These are phyloP conservation scores for Cladosporium colombiae DNA, from an alignment of 2,329 filamentous ascomycete genomes.

Conservation along the genomic window DNA sequence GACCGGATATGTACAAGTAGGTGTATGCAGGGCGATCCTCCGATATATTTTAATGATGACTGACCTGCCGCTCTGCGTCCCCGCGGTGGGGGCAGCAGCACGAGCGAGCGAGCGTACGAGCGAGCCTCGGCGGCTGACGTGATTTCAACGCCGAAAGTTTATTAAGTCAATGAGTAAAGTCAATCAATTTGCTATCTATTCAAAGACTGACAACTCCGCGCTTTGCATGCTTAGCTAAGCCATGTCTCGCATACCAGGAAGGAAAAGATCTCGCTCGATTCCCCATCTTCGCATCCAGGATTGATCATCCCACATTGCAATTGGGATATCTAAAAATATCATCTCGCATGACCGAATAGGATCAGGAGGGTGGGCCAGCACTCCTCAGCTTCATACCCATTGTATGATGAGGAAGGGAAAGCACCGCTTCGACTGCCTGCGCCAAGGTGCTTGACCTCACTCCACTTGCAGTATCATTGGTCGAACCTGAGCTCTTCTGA, in stretches of 20 bases:
- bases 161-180: neutral
- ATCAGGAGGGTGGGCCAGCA: neutral
- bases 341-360: neutral
- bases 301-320: neutral
- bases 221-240: neutral
- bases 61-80: neutral
- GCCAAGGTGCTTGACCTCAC: neutral
- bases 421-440: neutral
- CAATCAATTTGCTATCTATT: slow-evolving; percentile 7
- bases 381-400: neutral
- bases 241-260: neutral
- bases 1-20: neutral
- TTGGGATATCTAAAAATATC: neutral
- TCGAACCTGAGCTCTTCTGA: neutral
- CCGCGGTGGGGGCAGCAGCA: neutral
- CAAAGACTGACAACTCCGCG: neutral
- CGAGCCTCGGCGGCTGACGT: slow-evolving; percentile 6
- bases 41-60: slow-evolving; percentile 8
- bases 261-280: neutral
- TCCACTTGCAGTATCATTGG: neutral
- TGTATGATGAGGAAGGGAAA: neutral
- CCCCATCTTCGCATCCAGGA: neutral
- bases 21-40: slow-evolving; percentile 5
- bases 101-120: neutral
- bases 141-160: slow-evolving; percentile 7